Base-by-base conservation (phyloP, 805 yeast genomes). In the Starmerella riodocensis region DNA sequence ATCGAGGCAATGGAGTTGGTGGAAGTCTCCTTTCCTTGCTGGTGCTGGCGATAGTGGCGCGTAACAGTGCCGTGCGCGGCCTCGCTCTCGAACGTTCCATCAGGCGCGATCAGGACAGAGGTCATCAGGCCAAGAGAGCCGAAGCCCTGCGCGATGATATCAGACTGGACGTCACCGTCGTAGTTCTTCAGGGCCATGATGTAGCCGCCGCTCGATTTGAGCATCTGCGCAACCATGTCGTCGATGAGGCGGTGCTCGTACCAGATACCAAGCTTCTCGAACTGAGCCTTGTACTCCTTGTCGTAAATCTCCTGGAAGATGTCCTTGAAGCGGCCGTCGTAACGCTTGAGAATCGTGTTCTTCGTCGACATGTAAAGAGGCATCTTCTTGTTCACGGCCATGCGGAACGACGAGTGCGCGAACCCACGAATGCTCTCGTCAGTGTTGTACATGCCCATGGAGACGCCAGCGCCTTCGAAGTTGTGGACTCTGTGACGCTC, bases 21-120 rank as follows among this genome's bases (percentile, higher is more conserved):
- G 6, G 95, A 83, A 16, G 97, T 88, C 66, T 86, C 96, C 61
- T 85, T 82, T 50, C 97, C 97, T 64, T 80, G 82, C 66, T 88
- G 96, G 64, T 83, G 84, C 64, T 78, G 91, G 68, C 96, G 80
- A 67, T 71, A 88, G 62, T 88, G 97, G 67, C 97, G 81, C 34
- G 96, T 88, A 53, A 88, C 97, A 12, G 97, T 88, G 41, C 97
- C 97, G 61, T 88, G 97, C n/a, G 97, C 97, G 43, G 97, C 97
- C 69, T 88, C 97, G 40, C 85, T 68, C 68, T 88, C 96, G 60
- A 83, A 86, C 12, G 94, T 78, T 20, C 96, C 96, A 62, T 88
- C 96, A 36, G 96, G 93, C n/a, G 96, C 76, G 57, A 85, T 74
- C 52, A 88, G 72, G n/a, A 84, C 94, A 3, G 97, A 88, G 24